Evolutionary conservation across 164 flowering plant species (phyloP), one percentile per base, ranked within the genome.

Genomic region (Macadamia tetraphylla): DNA sequence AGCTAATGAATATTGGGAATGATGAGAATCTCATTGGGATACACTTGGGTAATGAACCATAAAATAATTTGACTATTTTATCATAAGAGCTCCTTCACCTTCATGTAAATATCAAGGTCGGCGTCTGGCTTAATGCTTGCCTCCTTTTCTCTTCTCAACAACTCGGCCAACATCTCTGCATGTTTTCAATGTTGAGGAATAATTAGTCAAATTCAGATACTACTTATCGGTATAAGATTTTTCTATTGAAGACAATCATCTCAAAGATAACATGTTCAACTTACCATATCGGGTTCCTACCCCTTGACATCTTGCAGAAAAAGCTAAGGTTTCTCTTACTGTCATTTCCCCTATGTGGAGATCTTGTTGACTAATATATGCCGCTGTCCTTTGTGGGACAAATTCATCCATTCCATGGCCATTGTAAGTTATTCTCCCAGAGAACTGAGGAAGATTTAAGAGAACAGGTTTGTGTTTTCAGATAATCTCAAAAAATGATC

Each of bases 41-140:
- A 46, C 3, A 46, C 1, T 9, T 8, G 13, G 13, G 13, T 1
- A 46, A 43, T 9, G 9, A 46, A 46, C 9, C 9, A 46, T 46
- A 46, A 46, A 46, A 46, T 8, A 46, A 46, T 9, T 12, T 12
- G 57, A 17, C 15, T 14, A 4, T 17, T 29, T 1, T 60, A 3
- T 1, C 1, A 44, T 6, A 23, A 32, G 10, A 3, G 31, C 17
- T 53, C 6, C 57, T 18, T 9, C 58, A 86, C 95, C 90, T 89
- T 89, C 95, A 89, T 89, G 75, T 48, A 89, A 67, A 85, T 72
- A 78, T 89, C 92, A 58, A 89, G 48, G 65, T 89, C 91, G 62
- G 83, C 76, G 74, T 89, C 94, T 29, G 94, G 94, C 59, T 76
- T 80, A 42, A 89, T 87, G 55, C 78, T 81, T 30, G 92, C 87